Percentiles rank a stretch among this genome's conserved stretches.
These are phyloP conservation scores for Trichomonascus vanleenenianus DNA, from an alignment of 805 yeast species.

Conservation along the genomic window DNA sequence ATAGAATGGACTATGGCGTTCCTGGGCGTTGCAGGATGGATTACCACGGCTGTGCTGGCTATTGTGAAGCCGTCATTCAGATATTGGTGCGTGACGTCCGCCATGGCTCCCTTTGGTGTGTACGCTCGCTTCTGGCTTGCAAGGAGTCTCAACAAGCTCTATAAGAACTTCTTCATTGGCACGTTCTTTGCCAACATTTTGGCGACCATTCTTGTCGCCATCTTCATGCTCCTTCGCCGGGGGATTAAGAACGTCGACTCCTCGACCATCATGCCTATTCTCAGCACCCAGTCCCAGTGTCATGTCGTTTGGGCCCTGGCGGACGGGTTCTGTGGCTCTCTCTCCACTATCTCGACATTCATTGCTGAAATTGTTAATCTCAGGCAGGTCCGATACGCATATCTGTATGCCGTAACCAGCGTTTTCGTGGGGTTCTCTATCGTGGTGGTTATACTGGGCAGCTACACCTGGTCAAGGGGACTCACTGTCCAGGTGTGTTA, in stretches of 20 bases:
- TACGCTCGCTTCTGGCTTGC: slow-evolving; percentile 49
- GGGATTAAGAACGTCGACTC: slow-evolving; percentile 30
- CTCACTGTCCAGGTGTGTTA: background rate
- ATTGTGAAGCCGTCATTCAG: slow-evolving; percentile 42
- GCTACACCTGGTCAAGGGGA: slow-evolving; percentile 63
- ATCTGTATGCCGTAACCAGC: slow-evolving; percentile 45
- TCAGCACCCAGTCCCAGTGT: slow-evolving; percentile 34
- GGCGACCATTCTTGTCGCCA: slow-evolving; percentile 40
- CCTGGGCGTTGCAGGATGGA: slow-evolving; percentile 28
- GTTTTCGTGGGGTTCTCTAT: slow-evolving; percentile 41
- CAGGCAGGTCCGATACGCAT: slow-evolving; percentile 29
- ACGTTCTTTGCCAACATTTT: slow-evolving; percentile 43
- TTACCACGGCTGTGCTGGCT: slow-evolving; percentile 37
- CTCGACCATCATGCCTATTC: slow-evolving; percentile 7
- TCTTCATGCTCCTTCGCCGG: slow-evolving; percentile 37
- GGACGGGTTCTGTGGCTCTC: slow-evolving; percentile 63
- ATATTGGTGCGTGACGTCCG: slow-evolving; percentile 57
- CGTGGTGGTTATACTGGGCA: slow-evolving; percentile 56
- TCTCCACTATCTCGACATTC: slow-evolving; percentile 74
- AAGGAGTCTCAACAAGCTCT: slow-evolving; percentile 41
- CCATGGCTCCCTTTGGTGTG: slow-evolving; percentile 71
- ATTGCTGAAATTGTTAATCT: slow-evolving; percentile 52
- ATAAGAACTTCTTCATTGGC: slow-evolving; percentile 48
- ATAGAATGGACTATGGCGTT: slow-evolving; percentile 23
- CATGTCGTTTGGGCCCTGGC: slow-evolving; percentile 47